These are phyloP conservation scores for Globisporangium cederbergense DNA, from an alignment of 352 stramenopile species.

Conservation along the genomic window DNA sequence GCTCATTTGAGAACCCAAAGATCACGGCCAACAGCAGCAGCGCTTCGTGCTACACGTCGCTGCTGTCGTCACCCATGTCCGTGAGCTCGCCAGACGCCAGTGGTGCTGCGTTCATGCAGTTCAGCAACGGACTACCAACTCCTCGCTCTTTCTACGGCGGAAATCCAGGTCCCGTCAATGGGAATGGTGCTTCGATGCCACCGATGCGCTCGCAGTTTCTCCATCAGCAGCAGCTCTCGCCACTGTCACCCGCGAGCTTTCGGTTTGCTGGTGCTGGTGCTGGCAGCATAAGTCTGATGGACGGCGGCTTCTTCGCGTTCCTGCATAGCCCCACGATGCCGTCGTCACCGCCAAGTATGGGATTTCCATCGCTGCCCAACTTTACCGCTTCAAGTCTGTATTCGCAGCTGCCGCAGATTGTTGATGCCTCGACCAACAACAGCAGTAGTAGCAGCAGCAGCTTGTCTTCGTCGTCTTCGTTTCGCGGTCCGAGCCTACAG, in stretches of 20 bases:
- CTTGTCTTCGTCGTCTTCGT: not conserved
- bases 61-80: slow-evolving; percentile 31
- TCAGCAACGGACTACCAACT: not conserved
- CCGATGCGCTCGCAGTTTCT: slow-evolving; percentile 6
- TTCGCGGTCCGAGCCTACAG: slow-evolving; percentile 32
- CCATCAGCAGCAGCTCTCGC: slow-evolving; percentile 12
- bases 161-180: not conserved
- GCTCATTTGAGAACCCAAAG: slow-evolving; percentile 2
- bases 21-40: not conserved
- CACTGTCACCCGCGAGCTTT: not conserved
- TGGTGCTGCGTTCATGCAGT: not conserved
- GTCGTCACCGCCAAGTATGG: slow-evolving; percentile 4
- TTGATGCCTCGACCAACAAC: not conserved
- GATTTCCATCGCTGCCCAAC: not conserved
- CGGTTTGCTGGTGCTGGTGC: not conserved
- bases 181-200: not conserved
- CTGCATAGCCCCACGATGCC: slow-evolving; percentile 11
- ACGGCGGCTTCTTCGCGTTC: slow-evolving; percentile 1
- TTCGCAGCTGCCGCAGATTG: not conserved
- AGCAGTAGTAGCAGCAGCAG: not conserved
- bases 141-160: not conserved
- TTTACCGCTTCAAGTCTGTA: not conserved
- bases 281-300: not conserved
- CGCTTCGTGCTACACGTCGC: not conserved
- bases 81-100: slow-evolving; percentile 28